Conservation (phyloP, 495 filamentous ascomycete species). For the Daldinia concentrica region DNA sequence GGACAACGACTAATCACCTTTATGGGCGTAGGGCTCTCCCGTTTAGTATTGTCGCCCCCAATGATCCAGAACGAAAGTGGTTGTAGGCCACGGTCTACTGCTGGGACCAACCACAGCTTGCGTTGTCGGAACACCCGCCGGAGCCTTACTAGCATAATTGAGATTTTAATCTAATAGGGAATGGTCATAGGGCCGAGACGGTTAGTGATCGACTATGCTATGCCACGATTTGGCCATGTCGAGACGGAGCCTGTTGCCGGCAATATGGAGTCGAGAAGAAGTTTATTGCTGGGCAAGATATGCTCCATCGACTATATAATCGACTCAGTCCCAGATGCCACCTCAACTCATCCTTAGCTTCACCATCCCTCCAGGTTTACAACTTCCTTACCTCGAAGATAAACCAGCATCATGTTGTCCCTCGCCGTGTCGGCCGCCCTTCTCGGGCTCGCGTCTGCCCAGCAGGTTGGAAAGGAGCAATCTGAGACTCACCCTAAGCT, state of each 20-base stretch:
- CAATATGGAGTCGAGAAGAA: constrained; percentile 34
- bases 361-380: constrained; percentile 30
- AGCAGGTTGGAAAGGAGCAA: constrained; percentile 66
- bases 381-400: constrained; percentile 29
- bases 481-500: constrained; percentile 67
- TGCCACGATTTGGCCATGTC: constrained; percentile 30
- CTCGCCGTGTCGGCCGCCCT: constrained; percentile 52
- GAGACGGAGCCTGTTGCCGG: constrained; percentile 40
- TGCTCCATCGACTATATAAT: constrained; percentile 36
- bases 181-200: constrained; percentile 39
- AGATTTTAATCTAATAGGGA: constrained; percentile 42
- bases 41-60: constrained; percentile 27
- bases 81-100: constrained; percentile 11
- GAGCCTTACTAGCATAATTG: constrained; percentile 29
- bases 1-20: constrained; percentile 27
- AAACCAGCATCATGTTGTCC: constrained; percentile 46
- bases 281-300: constrained; percentile 22
- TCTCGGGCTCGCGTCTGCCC: constrained; percentile 55
- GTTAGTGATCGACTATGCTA: constrained; percentile 40
- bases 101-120: constrained; percentile 28
- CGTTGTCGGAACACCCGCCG: constrained; percentile 40
- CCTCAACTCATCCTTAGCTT: constrained; percentile 24
- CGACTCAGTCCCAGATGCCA: constrained; percentile 25
- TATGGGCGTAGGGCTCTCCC: constrained; percentile 1
- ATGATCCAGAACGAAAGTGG: constrained; percentile 26